These are phyloP conservation scores for Carallia brachiata DNA, from an alignment of 345 rosid species.

Conservation along the genomic window DNA sequence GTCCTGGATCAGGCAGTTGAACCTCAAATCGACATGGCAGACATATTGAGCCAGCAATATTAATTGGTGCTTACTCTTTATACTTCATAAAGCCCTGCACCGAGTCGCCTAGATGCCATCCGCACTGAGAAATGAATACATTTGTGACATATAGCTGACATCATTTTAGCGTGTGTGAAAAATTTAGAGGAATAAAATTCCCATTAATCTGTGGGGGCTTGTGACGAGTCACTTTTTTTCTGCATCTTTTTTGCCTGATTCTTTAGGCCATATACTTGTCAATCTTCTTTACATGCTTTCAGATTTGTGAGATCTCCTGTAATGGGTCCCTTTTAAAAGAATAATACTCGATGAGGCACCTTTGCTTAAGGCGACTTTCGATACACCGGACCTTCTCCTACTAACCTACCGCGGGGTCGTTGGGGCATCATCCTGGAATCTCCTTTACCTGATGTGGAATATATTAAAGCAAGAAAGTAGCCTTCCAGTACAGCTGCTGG, in stretches of 20 bases:
- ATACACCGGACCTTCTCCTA: conserved; percentile 52
- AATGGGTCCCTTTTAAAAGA: conserved; percentile 53
- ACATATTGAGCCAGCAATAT: too few relatives aligned
- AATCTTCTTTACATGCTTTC: conserved; percentile 38
- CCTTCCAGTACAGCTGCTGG: conserved; percentile 49
- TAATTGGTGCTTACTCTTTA: too few relatives aligned
- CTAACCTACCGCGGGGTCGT: conserved; percentile 32
- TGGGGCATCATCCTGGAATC: conserved; percentile 74
- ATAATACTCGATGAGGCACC: conserved; percentile 61
- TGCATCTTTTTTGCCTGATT: conserved; percentile 43
- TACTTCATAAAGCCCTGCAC: too few relatives aligned
- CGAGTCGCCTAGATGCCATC: neutral
- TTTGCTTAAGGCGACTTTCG: conserved; percentile 56
- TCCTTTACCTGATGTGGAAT: conserved; percentile 57
- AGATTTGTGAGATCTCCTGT: conserved; percentile 38
- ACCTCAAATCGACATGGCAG: too few relatives aligned
- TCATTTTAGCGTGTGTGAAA: conserved; percentile 28
- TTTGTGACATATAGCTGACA: conserved; percentile 41
- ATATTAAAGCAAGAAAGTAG: conserved; percentile 47
- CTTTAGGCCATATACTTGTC: conserved; percentile 46
- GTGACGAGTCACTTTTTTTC: conserved; percentile 49
- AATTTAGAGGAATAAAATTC: conserved; percentile 15
- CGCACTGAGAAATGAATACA: neutral
- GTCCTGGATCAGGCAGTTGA: too few relatives aligned
- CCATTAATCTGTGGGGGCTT: conserved; percentile 30